Evolutionary conservation across 306 rosid species (phyloP).

Genomic region (Dicorynia guianensis): DNA sequence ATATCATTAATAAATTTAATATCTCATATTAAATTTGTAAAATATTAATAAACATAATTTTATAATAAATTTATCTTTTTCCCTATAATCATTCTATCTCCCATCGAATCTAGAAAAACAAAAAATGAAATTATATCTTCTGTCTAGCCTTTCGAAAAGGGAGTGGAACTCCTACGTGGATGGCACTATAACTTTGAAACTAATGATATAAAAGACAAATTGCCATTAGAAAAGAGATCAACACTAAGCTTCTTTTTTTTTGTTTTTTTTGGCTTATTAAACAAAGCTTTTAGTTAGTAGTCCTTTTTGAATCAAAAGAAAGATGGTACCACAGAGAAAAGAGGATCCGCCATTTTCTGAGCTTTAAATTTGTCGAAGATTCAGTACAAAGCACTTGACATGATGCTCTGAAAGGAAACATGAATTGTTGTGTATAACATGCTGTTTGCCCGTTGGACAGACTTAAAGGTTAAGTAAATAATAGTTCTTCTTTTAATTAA

Average conservation of each 20-base stretch:
- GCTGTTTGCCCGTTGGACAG: too few species aligned
- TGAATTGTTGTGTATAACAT: too few species aligned
- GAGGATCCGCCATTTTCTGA: neutral
- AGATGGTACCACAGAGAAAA: constrained; percentile 30
- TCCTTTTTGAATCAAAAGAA: constrained; percentile 43
- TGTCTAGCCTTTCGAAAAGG: constrained; percentile 21
- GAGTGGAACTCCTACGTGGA: constrained; percentile 48
- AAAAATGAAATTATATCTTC: constrained; percentile 20
- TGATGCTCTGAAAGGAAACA: neutral
- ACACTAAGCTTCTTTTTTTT: constrained; percentile 15
- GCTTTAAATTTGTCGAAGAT: constrained; percentile 33
- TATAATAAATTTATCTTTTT: too few species aligned
- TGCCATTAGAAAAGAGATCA: constrained; percentile 32
- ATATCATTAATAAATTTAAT: too few species aligned
- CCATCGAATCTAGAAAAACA: neutral
- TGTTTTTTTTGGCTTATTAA: too few species aligned
- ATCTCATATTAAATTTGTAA: too few species aligned
- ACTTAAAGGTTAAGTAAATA: too few species aligned
- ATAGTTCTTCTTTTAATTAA: too few species aligned
- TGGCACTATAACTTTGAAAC: constrained; percentile 35
- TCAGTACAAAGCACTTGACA: constrained; percentile 23
- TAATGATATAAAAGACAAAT: constrained; percentile 27
- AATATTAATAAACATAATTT: too few species aligned
- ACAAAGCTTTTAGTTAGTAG: neutral
- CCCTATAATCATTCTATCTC: neutral